phyloP scores from a whole-genome alignment of 163 green algal genomes.

The Scenedesmus sp. region DNA sequence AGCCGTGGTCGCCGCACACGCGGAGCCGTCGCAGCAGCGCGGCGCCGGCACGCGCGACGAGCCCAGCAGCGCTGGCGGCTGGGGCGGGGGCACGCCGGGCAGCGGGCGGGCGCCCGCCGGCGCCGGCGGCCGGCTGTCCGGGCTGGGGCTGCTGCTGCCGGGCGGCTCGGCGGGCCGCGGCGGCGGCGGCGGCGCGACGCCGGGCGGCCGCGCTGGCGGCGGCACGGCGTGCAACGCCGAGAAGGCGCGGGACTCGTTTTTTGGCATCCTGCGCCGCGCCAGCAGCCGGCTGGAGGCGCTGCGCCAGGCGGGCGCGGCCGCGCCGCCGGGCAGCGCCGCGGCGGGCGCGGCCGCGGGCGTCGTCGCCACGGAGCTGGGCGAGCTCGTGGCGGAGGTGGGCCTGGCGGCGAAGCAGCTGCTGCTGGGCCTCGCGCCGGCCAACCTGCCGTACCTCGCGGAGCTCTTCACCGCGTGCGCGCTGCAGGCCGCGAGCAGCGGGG shows the following conservation, averaged over 20 bases:
- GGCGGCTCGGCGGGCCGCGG: neutral
- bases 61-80: neutral
- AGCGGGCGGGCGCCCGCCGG: neutral
- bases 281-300: slow-evolving; percentile 24
- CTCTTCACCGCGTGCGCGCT: slow-evolving; percentile 42
- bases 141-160: slow-evolving; percentile 26
- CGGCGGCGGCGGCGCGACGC: neutral
- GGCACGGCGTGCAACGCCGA: slow-evolving; percentile 17
- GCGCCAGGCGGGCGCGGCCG: slow-evolving; percentile 12
- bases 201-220: neutral
- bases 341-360: neutral
- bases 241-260: slow-evolving; percentile 34
- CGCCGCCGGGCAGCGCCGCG: neutral
- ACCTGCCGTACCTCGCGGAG: slow-evolving; percentile 27
- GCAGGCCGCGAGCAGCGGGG: slow-evolving; percentile 32
- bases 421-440: slow-evolving; percentile 25
- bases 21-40: neutral
- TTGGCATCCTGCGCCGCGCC: slow-evolving; percentile 14
- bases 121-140: neutral
- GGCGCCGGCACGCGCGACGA: neutral
- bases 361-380: slow-evolving; percentile 9
- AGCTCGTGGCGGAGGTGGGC: slow-evolving; percentile 8
- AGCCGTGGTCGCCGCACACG: too few species aligned
- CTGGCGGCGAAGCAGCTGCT: slow-evolving; percentile 26
- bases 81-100: too few species aligned